Evolutionary conservation across 331 rosid species (phyloP), one percentile per base, ranked within the genome.

Genomic region (Quercus tomentella): DNA sequence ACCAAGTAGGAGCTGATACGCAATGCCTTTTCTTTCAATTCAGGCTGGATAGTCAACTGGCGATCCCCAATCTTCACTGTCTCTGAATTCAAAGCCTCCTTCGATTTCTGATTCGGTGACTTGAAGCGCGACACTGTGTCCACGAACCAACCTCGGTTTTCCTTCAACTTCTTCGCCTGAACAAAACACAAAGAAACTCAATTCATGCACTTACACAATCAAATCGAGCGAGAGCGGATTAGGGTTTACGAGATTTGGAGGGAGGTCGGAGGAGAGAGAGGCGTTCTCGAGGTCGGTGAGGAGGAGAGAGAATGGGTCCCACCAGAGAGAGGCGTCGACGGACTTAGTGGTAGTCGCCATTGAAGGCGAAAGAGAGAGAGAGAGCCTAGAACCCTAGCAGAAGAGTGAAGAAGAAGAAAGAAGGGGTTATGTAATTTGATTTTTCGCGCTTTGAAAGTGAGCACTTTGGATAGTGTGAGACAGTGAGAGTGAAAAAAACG

Each of bases 251-350:
- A 95, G 81, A 78, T 82, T 85, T 8, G 81, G 87, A 52, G 97
- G 92, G 76, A 90, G 93, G 72, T 88, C 87, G 41, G 91, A 83
- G 62, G 94, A 88, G 56, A 89, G 88, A 63, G 97, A 60, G 15
- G 85, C 89, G 52, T 86, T 88, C 51, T 95, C 98, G 7, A 95
- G 93, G 66, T 95, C 96, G 6, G 96, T 70, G 61, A 92, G 81
- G 55, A 95, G 77, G 33, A 84, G 71, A 77, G 87, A 70, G 91
- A 95, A 95, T 8, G 97, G 84, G 79, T 92, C 98, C 98, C 98
- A 95, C 97, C 97, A 95, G 26, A 92, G 91, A 73, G 97, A 86
- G 22, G 93, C 83, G 26, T 95, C 97, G 17, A 90, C 81, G 70
- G 93, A 74, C 49, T 30, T 83, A 15, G 89, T 35, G 76, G 82